Percentiles rank a stretch among this genome's conserved stretches.
Evolutionary conservation across 202 grass and related monocot species (phyloP).

Genomic region (Elaeis oleifera): DNA sequence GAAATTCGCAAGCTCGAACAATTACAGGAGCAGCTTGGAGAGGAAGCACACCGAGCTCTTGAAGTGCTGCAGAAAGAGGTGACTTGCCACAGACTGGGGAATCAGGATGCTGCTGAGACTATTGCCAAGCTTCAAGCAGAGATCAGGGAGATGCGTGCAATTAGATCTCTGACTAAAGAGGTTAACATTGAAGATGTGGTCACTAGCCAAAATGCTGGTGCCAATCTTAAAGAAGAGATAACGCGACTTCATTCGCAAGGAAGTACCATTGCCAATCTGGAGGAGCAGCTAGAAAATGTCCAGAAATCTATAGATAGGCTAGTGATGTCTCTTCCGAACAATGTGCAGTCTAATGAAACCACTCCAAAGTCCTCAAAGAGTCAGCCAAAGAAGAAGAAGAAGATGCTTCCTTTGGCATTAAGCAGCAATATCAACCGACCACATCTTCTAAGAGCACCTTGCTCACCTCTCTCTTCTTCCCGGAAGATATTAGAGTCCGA

Average conservation of each 20-base stretch:
- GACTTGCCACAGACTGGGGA: slow-evolving; percentile 77
- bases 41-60: slow-evolving; percentile 82
- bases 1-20: slow-evolving; percentile 99
- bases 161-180: slow-evolving; percentile 49
- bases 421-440: slow-evolving; percentile 53
- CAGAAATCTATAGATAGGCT: slow-evolving; percentile 89
- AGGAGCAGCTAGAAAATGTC: slow-evolving; percentile 82
- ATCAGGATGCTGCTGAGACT: slow-evolving; percentile 94
- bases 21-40: slow-evolving; percentile 76
- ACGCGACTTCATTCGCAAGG: slow-evolving; percentile 86
- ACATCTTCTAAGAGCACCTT: slow-evolving; percentile 53
- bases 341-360: slow-evolving; percentile 25
- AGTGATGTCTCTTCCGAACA: slow-evolving; percentile 91
- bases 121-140: slow-evolving; percentile 92
- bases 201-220: slow-evolving; percentile 38
- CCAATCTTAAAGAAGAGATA: slow-evolving; percentile 95
- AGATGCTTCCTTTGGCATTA: slow-evolving; percentile 50
- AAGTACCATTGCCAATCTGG: slow-evolving; percentile 76
- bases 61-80: slow-evolving; percentile 97
- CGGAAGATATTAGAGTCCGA: slow-evolving; percentile 42
- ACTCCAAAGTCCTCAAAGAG: slow-evolving; percentile 55
- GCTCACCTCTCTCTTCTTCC: slow-evolving; percentile 61
- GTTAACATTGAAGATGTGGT: slow-evolving; percentile 29
- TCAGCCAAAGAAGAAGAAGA: slow-evolving; percentile 63
- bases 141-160: slow-evolving; percentile 74